Evolutionary conservation across 495 filamentous ascomycete species (phyloP).

Genomic region (Cryomyces minteri): DNA sequence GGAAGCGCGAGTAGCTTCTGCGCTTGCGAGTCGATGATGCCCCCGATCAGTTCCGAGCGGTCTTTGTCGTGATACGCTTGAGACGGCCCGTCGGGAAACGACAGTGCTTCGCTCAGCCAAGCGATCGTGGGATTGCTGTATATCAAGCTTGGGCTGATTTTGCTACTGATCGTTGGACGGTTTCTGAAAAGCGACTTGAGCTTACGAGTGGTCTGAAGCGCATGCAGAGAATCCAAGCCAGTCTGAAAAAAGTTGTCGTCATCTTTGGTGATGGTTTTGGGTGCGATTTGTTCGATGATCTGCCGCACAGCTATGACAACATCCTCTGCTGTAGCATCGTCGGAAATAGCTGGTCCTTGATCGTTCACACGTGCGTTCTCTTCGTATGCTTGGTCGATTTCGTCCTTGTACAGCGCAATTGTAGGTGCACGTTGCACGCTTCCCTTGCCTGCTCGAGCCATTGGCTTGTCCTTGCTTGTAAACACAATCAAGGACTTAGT

Average conservation of each 20-base stretch:
- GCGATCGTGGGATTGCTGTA: not conserved
- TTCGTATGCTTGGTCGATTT: conserved; percentile 22
- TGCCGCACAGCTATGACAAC: not conserved
- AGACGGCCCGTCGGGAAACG: no score
- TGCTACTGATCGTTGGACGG: not conserved
- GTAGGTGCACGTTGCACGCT: conserved; percentile 23
- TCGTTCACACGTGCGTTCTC: not conserved
- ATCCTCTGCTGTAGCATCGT: no score
- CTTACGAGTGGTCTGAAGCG: not conserved
- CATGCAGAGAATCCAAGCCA: not conserved
- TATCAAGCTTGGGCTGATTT: not conserved
- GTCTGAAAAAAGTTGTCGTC: not conserved
- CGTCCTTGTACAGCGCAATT: conserved; percentile 14
- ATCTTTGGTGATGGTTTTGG: not conserved
- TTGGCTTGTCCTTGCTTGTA: conserved; percentile 10
- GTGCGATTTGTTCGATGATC: not conserved
- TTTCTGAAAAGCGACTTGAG: not conserved
- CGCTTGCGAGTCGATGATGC: no score
- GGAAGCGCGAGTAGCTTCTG: no score
- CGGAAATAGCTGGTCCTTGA: not conserved
- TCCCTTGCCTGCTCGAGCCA: conserved; percentile 26
- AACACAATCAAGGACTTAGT: no score
- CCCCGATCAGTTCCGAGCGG: no score
- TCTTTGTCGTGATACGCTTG: no score
- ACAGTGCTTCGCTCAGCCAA: no score